Base-by-base conservation (phyloP, 352 stramenopile genomes). In the Phytophthora citrophthora region DNA sequence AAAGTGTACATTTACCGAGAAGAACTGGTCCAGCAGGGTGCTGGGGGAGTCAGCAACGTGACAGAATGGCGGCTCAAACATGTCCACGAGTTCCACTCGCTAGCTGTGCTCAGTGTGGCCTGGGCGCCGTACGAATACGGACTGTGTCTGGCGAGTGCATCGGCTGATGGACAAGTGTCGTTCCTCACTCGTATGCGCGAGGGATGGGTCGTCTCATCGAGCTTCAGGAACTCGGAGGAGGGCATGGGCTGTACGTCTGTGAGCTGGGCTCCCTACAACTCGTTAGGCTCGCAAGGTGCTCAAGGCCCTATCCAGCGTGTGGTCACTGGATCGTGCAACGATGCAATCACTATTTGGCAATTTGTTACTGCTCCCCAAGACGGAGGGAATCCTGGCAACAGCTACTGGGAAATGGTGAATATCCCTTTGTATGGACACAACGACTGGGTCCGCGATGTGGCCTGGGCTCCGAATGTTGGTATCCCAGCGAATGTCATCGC, bases 71-170 rank as follows among this genome's bases (percentile, higher is more conserved):
- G 81, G 4, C 72, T 89, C 11, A 93, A 94, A 51, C 81, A 94
- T 55, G 73, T 94, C 20, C 85, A 94, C 54, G 70, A 74, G 7
- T 88, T 91, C 47, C 88, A 94, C 55, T 55, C 76, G 39, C 67
- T 84, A n/a, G 74, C 82, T 11, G 86, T 93, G 36, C 77, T 93
- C n/a, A 90, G 84, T 62, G 86, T 95, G 16, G 85, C 83, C 23
- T 96, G 87, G 85, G 83, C 88, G 7, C 88, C 88, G 32, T 94
- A 96, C 65, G 88, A 96, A 61, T 96, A 96, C 58, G 88, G 88
- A 11, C 56, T 96, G 38, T 89, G 88, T 65, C 81, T 96, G 12
- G 88, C 86, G 12, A 88, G 74, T 59, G 80, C 83, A 1, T 93
- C 85, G 6, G 86, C 88, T 11, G 88, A 96, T 50, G 86, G 86